Base-by-base conservation (phyloP, 2,329 filamentous ascomycete species). In the Epichloe hybrida region DNA sequence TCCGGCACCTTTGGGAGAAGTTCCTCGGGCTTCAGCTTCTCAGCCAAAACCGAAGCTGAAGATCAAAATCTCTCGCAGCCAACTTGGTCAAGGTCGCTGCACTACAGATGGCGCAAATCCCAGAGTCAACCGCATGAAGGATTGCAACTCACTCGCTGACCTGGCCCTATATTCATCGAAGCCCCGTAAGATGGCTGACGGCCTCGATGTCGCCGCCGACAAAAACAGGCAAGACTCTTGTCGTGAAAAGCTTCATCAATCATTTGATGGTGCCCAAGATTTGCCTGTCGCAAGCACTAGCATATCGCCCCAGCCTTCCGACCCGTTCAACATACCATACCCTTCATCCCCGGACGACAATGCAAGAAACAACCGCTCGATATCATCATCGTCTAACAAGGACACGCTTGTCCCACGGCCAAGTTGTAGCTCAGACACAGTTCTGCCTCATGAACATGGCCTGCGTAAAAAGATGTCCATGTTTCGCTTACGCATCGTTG, bases 321-420 rank as follows among this genome's bases (percentile, higher is more conserved):
- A 68, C 27, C 65, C 65, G 41, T 67, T 68, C 49, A 64, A 65
- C 42, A 63, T 69, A 49, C 51, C 59, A 12, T 66, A 64, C 50
- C 64, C 64, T 6, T 57, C 58, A 3, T 59, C 61, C 2, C 51
- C 54, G 11, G 51, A 50, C 5, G 46, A 50, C 45, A 53, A 42
- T 4, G 52, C 56, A 40, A 54, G 40, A 45, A 52, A 47, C 8
- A 50, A 52, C 17, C 43, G 48, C 12, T 52, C 53, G 23, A 52
- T 50, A 41, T 46, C 49, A 17, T 54, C 54, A 20, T 54, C 54
- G 15, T 52, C 46, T 6, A 49, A 48, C 20, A 52, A 51, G 41
- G 49, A 49, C 34, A 47, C 46, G 8, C 39, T 57, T 23, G 50
- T 51, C 35, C 51, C 57, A 17, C 53, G 38, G 17, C 52, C 27